phyloP scores from a whole-genome alignment of 2,329 filamentous ascomycete genomes.

The Aspergillus ochraceus region DNA sequence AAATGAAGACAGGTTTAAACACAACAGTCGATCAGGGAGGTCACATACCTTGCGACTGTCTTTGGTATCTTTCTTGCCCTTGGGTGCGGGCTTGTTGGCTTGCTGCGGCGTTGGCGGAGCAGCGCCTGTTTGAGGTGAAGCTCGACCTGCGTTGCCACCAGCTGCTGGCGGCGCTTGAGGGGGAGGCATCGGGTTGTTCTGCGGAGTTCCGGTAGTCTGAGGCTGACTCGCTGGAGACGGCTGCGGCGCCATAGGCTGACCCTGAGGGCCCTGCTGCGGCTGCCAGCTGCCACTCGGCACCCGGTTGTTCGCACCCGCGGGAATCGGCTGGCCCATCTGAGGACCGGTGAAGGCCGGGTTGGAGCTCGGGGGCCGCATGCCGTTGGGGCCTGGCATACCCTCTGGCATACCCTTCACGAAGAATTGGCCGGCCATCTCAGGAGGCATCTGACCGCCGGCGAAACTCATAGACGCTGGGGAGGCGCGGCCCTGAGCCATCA shows the following conservation, averaged over 20 bases:
- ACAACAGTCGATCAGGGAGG: not conserved
- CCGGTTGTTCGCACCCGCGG: constrained; percentile 37
- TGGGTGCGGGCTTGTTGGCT: constrained; percentile 57
- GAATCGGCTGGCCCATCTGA: constrained; percentile 47
- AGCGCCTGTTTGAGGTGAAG: constrained; percentile 46
- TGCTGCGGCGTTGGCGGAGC: constrained; percentile 64
- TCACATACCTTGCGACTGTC: constrained; percentile 53
- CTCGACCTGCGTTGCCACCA: constrained; percentile 41
- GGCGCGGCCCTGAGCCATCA: constrained; percentile 56
- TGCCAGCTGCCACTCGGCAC: constrained; percentile 45
- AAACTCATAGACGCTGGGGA: constrained; percentile 63
- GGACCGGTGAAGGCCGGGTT: constrained; percentile 49
- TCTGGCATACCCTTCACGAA: constrained; percentile 48
- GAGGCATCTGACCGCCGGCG: constrained; percentile 51
- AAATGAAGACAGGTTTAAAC: not conserved
- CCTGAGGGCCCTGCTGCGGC: constrained; percentile 36
- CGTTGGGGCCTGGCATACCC: constrained; percentile 45
- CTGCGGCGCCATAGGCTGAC: constrained; percentile 50
- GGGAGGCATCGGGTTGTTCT: constrained; percentile 56
- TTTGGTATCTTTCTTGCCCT: constrained; percentile 58
- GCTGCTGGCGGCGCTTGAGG: constrained; percentile 46
- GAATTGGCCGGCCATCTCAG: constrained; percentile 44
- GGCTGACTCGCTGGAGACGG: constrained; percentile 45
- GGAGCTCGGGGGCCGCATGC: constrained; percentile 61
- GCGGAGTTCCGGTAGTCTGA: constrained; percentile 55